Evolutionary conservation across 208 protist species (phyloP).

Genomic region (Plasmodiophora brassicae): DNA sequence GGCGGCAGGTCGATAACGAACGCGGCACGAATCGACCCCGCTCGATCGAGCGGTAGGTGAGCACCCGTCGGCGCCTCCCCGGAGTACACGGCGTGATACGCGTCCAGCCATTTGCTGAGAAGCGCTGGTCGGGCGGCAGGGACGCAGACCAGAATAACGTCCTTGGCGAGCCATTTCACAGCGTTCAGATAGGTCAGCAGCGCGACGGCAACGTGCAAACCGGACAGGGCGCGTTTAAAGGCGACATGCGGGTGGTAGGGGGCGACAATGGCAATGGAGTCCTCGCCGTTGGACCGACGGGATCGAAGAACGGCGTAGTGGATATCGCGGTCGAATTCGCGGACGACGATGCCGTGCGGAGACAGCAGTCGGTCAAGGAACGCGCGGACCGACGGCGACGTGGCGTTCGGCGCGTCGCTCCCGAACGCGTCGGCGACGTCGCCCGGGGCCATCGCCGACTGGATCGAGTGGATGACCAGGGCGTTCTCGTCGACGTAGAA

Average conservation of each 20-base stretch:
- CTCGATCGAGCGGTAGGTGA: background rate
- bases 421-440: background rate
- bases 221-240: background rate
- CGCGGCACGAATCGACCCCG: background rate
- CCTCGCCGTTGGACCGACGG: background rate
- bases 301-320: background rate
- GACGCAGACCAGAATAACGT: slow-evolving; percentile 23
- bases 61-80: background rate
- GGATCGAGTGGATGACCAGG: background rate
- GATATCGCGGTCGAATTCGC: background rate
- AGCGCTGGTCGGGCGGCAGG: background rate
- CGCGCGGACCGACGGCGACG: too few relatives aligned
- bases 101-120: background rate
- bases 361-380: too few relatives aligned
- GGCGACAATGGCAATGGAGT: slow-evolving; percentile 2
- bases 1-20: background rate
- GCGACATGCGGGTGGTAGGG: background rate
- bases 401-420: too few relatives aligned
- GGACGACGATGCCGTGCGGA: too few relatives aligned
- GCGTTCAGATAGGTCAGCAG: background rate
- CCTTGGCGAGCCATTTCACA: slow-evolving; percentile 14
- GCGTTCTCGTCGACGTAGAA: slow-evolving; percentile 31
- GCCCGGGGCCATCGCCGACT: background rate
- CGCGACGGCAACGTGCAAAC: background rate
- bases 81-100: background rate